Evolutionary conservation across 768 basidiomycete genomes (phyloP).

Genomic region (Dioszegia crocea): DNA sequence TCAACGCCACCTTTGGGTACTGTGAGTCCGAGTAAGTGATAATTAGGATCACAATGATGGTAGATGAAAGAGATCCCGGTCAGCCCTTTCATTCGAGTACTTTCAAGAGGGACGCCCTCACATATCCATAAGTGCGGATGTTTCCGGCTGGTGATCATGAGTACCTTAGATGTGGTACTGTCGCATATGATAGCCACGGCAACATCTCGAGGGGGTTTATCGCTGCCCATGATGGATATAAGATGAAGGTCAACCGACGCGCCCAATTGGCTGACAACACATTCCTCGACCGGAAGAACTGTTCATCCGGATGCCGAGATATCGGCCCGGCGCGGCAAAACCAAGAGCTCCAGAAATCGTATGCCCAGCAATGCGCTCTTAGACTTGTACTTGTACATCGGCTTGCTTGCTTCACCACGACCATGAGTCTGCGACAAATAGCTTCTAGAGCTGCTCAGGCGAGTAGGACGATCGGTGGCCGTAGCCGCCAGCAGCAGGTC

Average conservation of each 20-base stretch:
- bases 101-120: constrained; percentile 11
- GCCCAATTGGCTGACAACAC: too few species aligned
- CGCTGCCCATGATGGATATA: background rate
- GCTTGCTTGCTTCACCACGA: background rate
- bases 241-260: background rate
- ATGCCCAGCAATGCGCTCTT: too few species aligned
- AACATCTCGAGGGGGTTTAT: constrained; percentile 24
- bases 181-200: constrained; percentile 35
- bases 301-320: background rate
- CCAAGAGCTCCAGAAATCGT: too few species aligned
- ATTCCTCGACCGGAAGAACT: too few species aligned
- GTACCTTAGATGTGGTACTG: constrained; percentile 10
- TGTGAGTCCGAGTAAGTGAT: constrained; percentile 3
- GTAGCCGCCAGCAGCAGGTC: background rate
- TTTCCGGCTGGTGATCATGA: constrained; percentile 39
- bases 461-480: background rate
- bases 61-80: background rate
- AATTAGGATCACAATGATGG: constrained; percentile 1
- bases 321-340: too few species aligned
- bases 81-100: background rate
- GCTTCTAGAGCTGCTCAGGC: background rate
- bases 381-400: too few species aligned
- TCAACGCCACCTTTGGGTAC: constrained; percentile 46
- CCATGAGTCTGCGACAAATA: background rate
- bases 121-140: constrained; percentile 41